Percentiles rank a stretch among this genome's conserved stretches.
Evolutionary conservation across 768 basidiomycete genomes (phyloP).

Genomic region (Phylloporus scabripes): DNA sequence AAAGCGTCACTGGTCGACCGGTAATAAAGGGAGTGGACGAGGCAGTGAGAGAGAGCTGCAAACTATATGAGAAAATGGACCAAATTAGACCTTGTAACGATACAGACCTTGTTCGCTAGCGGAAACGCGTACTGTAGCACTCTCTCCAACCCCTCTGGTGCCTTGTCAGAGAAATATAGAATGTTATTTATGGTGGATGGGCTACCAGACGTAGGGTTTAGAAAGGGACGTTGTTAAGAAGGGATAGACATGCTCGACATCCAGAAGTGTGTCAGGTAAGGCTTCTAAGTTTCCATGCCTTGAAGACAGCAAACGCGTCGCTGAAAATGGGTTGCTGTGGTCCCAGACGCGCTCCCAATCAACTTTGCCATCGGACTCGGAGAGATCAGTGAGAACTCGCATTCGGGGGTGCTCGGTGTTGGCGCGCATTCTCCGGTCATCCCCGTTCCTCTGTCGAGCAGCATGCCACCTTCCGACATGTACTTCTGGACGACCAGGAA

Average conservation of each 20-base stretch:
- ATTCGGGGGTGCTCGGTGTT: neutral
- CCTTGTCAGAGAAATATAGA: constrained; percentile 52
- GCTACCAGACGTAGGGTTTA: constrained; percentile 7
- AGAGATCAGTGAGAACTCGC: constrained; percentile 1
- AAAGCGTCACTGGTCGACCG: constrained; percentile 66
- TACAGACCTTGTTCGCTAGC: constrained; percentile 44
- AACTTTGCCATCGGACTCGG: constrained; percentile 13
- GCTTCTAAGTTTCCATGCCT: constrained; percentile 2
- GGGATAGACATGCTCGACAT: constrained; percentile 22
- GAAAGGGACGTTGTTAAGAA: neutral
- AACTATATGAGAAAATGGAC: neutral
- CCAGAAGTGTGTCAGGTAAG: constrained; percentile 38
- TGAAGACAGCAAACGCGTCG: neutral
- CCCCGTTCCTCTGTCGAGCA: constrained; percentile 30
- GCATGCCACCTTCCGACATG: constrained; percentile 75
- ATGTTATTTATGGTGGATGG: constrained; percentile 26
- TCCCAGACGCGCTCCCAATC: constrained; percentile 55
- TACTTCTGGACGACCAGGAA: constrained; percentile 50
- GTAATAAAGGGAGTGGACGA: constrained; percentile 78
- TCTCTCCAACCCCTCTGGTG: constrained; percentile 51
- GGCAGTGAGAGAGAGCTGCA: constrained; percentile 60
- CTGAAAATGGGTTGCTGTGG: constrained; percentile 12
- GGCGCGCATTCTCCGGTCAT: neutral
- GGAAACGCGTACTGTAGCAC: constrained; percentile 39
- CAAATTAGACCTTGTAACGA: neutral